These are phyloP conservation scores for Quercus berberidifolia DNA, from an alignment of 306 rosid species.

Conservation along the genomic window DNA sequence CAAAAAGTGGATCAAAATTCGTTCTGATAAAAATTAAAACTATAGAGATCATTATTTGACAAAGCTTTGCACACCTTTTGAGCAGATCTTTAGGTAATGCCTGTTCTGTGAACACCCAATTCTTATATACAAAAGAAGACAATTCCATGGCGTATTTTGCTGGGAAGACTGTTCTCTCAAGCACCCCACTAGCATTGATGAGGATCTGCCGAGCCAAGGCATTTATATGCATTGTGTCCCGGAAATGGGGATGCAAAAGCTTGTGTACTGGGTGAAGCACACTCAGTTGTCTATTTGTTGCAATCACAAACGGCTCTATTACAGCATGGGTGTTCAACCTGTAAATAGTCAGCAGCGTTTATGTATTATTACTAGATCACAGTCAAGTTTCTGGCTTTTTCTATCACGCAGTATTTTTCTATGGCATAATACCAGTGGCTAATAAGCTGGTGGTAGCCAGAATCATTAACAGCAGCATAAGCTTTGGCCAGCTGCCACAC, in stretches of 20 bases:
- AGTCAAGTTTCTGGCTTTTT: not conserved
- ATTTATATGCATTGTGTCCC: constrained; percentile 88
- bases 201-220: constrained; percentile 88
- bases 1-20: constrained; percentile 2
- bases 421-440: constrained; percentile 77
- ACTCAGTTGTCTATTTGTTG: constrained; percentile 79
- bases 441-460: constrained; percentile 90
- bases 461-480: constrained; percentile 82
- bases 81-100: constrained; percentile 75
- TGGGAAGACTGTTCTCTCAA: constrained; percentile 89
- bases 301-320: constrained; percentile 89
- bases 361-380: not conserved
- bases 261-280: constrained; percentile 77
- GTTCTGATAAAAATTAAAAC: not conserved
- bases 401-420: not conserved
- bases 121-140: constrained; percentile 62
- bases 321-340: constrained; percentile 92
- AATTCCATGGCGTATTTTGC: constrained; percentile 77
- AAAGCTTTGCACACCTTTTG: constrained; percentile 53
- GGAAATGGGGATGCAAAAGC: constrained; percentile 82
- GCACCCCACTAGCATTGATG: constrained; percentile 84
- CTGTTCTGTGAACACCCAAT: constrained; percentile 82
- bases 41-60: not conserved
- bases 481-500: constrained; percentile 96
- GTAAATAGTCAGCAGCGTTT: constrained; percentile 15